A percentile compares a stretch with the other conserved stretches of the same genome.
These are phyloP conservation scores for sweet orange (Citrus sinensis) DNA, from an alignment of 345 rosid species.

Conservation along the genomic window DNA sequence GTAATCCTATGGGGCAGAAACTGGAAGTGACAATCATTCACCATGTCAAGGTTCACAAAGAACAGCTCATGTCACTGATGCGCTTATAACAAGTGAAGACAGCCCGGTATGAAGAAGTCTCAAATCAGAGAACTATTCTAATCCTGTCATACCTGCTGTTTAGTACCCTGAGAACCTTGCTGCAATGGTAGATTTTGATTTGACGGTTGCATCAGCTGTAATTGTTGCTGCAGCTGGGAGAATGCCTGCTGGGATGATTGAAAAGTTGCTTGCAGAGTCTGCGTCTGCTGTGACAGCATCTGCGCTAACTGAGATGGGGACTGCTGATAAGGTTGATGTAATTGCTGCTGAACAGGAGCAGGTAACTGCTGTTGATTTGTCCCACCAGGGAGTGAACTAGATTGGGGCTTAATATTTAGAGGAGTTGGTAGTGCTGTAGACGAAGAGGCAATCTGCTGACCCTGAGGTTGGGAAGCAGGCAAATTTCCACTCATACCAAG, in stretches of 20 bases:
- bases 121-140: not conserved
- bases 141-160: slow-evolving; percentile 61
- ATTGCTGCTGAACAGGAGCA: slow-evolving; percentile 55
- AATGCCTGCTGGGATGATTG: slow-evolving; percentile 94
- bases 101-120: not conserved
- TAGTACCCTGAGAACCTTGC: slow-evolving; percentile 53
- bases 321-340: slow-evolving; percentile 64
- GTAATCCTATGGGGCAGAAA: not conserved
- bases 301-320: slow-evolving; percentile 94
- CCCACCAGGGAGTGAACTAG: slow-evolving; percentile 38
- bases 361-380: slow-evolving; percentile 49
- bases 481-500: slow-evolving; percentile 47
- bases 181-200: slow-evolving; percentile 48
- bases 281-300: slow-evolving; percentile 88
- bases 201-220: slow-evolving; percentile 86
- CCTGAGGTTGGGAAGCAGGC: slow-evolving; percentile 50
- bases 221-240: slow-evolving; percentile 90
- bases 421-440: slow-evolving; percentile 43
- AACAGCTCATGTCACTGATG: not conserved
- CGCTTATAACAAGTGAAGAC: not conserved
- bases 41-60: not conserved
- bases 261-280: slow-evolving; percentile 80
- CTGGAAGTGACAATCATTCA: not conserved
- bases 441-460: slow-evolving; percentile 47
- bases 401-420: slow-evolving; percentile 43